Evolutionary conservation across 2,329 filamentous ascomycete species (phyloP).

Genomic region (Arthrinium phaeospermum): DNA sequence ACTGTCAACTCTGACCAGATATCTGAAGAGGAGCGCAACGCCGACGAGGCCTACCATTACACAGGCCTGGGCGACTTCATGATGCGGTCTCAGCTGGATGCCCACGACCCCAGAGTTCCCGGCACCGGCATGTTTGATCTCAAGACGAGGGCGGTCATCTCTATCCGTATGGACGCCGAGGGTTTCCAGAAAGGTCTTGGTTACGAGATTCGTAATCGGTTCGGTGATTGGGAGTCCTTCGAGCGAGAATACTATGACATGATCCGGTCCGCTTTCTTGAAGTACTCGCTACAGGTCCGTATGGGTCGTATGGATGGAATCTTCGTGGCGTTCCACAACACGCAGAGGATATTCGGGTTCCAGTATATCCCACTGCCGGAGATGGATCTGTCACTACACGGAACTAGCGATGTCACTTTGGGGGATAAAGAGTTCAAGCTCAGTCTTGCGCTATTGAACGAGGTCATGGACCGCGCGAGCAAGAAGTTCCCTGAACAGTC

Average conservation of each 20-base stretch:
- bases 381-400: conserved; percentile 91
- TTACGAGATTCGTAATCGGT: conserved; percentile 81
- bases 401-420: conserved; percentile 66
- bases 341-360: conserved; percentile 93
- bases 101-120: conserved; percentile 82
- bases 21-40: conserved; percentile 72
- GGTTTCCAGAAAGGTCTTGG: conserved; percentile 77
- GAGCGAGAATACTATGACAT: conserved; percentile 97
- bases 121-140: conserved; percentile 95
- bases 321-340: conserved; percentile 96
- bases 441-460: conserved; percentile 80
- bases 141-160: conserved; percentile 91
- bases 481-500: conserved; percentile 76
- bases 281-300: conserved; percentile 94
- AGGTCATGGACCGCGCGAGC: conserved; percentile 77
- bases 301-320: conserved; percentile 99
- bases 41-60: conserved; percentile 85
- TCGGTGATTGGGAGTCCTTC: conserved; percentile 86
- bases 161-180: conserved; percentile 84
- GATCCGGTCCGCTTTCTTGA: conserved; percentile 91
- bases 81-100: conserved; percentile 94
- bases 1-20: conserved; percentile 71
- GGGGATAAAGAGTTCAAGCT: conserved; percentile 87
- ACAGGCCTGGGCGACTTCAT: conserved; percentile 85
- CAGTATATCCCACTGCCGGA: conserved; percentile 88